These are phyloP conservation scores for Metschnikowia reukaufii DNA, from an alignment of 805 yeast species.

Conservation along the genomic window DNA sequence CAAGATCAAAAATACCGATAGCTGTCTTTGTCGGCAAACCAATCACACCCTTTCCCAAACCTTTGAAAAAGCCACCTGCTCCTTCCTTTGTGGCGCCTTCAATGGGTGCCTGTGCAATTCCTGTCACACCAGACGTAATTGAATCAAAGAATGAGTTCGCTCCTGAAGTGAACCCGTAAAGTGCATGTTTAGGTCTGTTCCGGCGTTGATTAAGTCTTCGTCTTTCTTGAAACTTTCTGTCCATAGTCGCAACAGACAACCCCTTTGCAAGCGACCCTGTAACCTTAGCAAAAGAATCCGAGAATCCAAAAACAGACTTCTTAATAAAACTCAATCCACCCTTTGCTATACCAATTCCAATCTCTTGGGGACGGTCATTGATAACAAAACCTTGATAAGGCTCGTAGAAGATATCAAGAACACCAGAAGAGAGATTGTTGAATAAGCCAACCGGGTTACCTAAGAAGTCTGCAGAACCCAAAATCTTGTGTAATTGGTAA, in stretches of 20 bases:
- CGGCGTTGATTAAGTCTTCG: slow-evolving; percentile 73
- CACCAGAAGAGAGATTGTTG: slow-evolving; percentile 91
- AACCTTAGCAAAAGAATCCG: slow-evolving; percentile 89
- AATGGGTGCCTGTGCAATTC: slow-evolving; percentile 86
- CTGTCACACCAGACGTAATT: slow-evolving; percentile 81
- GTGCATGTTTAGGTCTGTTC: slow-evolving; percentile 79
- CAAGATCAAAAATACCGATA: slow-evolving; percentile 89
- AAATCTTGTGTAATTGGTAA: slow-evolving; percentile 85
- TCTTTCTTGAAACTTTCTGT: slow-evolving; percentile 75
- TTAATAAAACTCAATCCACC: slow-evolving; percentile 94
- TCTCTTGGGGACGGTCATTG: slow-evolving; percentile 93
- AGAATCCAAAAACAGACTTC: slow-evolving; percentile 90
- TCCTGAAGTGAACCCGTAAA: slow-evolving; percentile 80
- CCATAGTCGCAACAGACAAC: slow-evolving; percentile 85
- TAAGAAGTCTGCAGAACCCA: slow-evolving; percentile 94
- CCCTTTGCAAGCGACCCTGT: slow-evolving; percentile 96
- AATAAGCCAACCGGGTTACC: slow-evolving; percentile 98
- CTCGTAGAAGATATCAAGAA: slow-evolving; percentile 93
- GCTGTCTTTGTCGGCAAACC: slow-evolving; percentile 97
- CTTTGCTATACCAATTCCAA: slow-evolving; percentile 93
- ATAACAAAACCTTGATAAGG: slow-evolving; percentile 95
- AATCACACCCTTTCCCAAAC: slow-evolving; percentile 90
- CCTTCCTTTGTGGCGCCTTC: slow-evolving; percentile 91
- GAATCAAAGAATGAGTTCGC: slow-evolving; percentile 89
- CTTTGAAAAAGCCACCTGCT: slow-evolving; percentile 87